Conservation (phyloP, 2,329 filamentous ascomycete genomes). For the Neopestalotiopsis sp. region DNA sequence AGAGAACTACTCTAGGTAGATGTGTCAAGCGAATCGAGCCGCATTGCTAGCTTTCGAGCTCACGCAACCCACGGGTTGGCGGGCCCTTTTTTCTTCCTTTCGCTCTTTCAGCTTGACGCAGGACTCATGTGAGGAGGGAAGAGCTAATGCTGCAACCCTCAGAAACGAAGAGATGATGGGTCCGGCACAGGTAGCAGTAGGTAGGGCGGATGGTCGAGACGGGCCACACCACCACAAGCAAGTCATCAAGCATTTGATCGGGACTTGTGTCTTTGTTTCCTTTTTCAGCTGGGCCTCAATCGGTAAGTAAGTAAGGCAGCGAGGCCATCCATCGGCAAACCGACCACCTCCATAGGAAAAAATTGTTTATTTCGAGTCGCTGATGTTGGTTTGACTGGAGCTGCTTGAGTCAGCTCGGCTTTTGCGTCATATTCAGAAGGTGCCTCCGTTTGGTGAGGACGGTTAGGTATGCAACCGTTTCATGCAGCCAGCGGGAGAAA, state of each 20-base stretch:
- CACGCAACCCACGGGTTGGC: neutral
- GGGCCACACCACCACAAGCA: neutral
- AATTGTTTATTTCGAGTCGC: neutral
- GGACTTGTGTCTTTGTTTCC: neutral
- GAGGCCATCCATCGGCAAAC: neutral
- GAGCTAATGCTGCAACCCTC: neutral
- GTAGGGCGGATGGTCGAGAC: neutral
- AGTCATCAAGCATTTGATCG: neutral
- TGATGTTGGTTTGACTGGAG: neutral
- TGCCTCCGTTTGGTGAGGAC: neutral
- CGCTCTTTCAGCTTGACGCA: neutral
- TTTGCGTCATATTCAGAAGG: constrained; percentile 6
- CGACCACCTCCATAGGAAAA: neutral
- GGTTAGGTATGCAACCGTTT: neutral
- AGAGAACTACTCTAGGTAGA: neutral
- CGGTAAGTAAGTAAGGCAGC: constrained; percentile 2
- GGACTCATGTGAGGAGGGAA: constrained; percentile 3
- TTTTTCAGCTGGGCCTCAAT: constrained; percentile 1
- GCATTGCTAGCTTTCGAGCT: neutral
- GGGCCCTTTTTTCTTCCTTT: neutral
- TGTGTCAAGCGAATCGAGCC: constrained; percentile 5
- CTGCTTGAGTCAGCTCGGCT: constrained; percentile 11
- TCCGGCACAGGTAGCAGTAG: neutral
- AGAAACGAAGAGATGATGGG: neutral
- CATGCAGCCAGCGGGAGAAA: neutral